Evolutionary conservation across 2,329 filamentous ascomycete genomes (phyloP), one percentile per base, ranked within the genome.

Genomic region (Trichophyton benhamiae): DNA sequence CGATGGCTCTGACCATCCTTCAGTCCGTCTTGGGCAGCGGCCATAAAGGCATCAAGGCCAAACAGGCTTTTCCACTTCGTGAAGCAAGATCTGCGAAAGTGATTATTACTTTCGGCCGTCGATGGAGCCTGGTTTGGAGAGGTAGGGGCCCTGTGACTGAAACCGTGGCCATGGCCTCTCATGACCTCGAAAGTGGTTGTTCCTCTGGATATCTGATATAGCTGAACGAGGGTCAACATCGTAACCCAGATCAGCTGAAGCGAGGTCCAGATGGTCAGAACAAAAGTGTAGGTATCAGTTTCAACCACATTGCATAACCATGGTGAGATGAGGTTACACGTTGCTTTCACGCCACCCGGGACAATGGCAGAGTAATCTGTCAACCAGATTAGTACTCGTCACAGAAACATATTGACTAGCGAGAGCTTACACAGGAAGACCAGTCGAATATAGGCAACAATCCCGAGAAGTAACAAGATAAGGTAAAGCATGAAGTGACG

Each of bases 171-270:
- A 42, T 58, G 55, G 30, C 89, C 87, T 65, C 87, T 86, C 91
- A 99, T 97, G 73, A 91, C 95, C 75, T 99, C 94, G 75, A 89
- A 97, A 0, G 94, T 99, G 0, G 94, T 99, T 79, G 95, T 87
- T 62, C 91, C 95, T 64, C 91, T 86, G 0, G 91, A 88, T 59
- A 99, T 87, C 72, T 99, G 94, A 58, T 96, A 81, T 59, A 96
- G 85, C 72, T 99, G 95, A 3, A 97, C 95, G 65, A 91, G 87
- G 63, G 96, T 81, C 38, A 99, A 85, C 91, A 99, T 97, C n/a
- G 87, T 86, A 2, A 97, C 89, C 94, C 94, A 99, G 20, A 89
- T 87, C 36, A 96, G 82, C 74, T 99, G 95, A 49, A 96, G 78
- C 1, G 83, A 81, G 5, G 83, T 82, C 94, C 94, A 99, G 30